Conservation (phyloP, 371 early-diverging fungal genomes). For the Dentiscutata heterogama region DNA sequence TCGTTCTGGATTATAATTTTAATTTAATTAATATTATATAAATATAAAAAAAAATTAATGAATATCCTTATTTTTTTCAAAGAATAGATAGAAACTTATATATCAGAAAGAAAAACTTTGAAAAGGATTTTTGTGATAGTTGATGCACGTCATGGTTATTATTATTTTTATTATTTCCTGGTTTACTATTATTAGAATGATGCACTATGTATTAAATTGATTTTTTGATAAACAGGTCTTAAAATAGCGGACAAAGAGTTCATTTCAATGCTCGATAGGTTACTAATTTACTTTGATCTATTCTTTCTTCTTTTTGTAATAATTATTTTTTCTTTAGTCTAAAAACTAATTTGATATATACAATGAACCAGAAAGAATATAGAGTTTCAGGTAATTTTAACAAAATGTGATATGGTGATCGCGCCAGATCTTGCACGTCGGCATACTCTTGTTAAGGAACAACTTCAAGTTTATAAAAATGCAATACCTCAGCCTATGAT, state of each 20-base stretch:
- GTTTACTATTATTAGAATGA: too few species aligned
- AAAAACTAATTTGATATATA: background rate
- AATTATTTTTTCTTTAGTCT: constrained; percentile 7
- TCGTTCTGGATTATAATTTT: constrained; percentile 41
- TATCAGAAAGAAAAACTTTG: constrained; percentile 67
- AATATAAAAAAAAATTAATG: background rate
- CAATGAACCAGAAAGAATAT: constrained; percentile 54
- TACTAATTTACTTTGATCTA: constrained; percentile 27
- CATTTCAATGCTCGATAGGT: constrained; percentile 66
- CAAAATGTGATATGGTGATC: constrained; percentile 81
- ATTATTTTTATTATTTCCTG: background rate
- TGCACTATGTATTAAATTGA: background rate
- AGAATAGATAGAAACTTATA: constrained; percentile 75
- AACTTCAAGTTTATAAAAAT: constrained; percentile 52
- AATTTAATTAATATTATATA: background rate
- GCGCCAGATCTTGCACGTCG: constrained; percentile 73
- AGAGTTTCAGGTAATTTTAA: constrained; percentile 82
- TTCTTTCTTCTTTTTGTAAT: background rate
- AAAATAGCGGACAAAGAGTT: constrained; percentile 72
- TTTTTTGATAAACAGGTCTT: constrained; percentile 52
- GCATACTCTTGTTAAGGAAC: constrained; percentile 52
- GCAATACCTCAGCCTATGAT: constrained; percentile 63
- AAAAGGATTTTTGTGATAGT: constrained; percentile 77
- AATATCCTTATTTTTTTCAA: constrained; percentile 32
- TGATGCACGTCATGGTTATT: constrained; percentile 80